Conservation (phyloP, 2,329 filamentous ascomycete species). For the Penicillium sp. region DNA sequence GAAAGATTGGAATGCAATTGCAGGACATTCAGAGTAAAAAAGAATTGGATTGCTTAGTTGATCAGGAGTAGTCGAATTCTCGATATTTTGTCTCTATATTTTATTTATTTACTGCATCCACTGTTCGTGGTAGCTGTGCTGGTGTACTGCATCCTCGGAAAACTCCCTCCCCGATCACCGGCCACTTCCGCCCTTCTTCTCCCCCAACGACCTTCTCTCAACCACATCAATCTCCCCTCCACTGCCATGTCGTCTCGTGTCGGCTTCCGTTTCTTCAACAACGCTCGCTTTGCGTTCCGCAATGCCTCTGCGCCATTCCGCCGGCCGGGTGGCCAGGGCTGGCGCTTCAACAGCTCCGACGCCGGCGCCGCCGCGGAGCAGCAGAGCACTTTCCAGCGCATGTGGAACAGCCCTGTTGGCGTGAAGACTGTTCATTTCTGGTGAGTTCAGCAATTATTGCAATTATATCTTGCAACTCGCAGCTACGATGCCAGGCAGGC, state of each 20-base stretch:
- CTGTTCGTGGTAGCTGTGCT: slow-evolving; percentile 9
- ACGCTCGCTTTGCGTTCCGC: slow-evolving; percentile 54
- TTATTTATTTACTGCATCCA: background rate
- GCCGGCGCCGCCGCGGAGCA: slow-evolving; percentile 49
- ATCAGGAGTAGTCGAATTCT: background rate
- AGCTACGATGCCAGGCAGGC: no score
- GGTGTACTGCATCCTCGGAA: slow-evolving; percentile 17
- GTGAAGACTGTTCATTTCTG: slow-evolving; percentile 98
- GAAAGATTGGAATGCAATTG: background rate
- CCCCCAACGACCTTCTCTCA: slow-evolving; percentile 18
- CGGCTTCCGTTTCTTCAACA: slow-evolving; percentile 62
- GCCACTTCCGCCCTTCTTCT: slow-evolving; percentile 24
- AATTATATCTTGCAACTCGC: background rate
- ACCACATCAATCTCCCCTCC: slow-evolving; percentile 19
- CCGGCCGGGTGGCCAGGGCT: slow-evolving; percentile 53
- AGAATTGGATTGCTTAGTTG: background rate
- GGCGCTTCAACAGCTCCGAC: slow-evolving; percentile 73
- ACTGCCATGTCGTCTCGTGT: slow-evolving; percentile 57
- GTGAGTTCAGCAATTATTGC: slow-evolving; percentile 56
- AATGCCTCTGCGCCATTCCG: slow-evolving; percentile 61
- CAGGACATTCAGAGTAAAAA: background rate
- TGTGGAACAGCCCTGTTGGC: slow-evolving; percentile 82
- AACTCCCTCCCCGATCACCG: slow-evolving; percentile 27
- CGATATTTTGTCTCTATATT: background rate
- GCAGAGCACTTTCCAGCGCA: slow-evolving; percentile 67